Conservation (phyloP, 768 basidiomycete species). For the Pholiota conissans region DNA sequence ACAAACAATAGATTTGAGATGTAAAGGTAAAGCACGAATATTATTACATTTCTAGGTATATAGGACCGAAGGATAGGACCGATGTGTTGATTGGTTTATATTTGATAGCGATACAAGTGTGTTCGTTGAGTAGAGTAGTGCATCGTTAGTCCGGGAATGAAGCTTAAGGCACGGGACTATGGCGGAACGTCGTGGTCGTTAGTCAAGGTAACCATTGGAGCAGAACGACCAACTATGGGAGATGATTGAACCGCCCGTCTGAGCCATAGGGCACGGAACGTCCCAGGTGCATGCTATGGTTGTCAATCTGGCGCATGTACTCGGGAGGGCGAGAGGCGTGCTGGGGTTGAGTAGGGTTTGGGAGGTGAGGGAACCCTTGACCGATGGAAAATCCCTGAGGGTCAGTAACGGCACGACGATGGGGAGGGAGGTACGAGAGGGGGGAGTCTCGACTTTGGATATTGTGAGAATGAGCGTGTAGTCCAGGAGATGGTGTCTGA, state of each 20-base stretch:
- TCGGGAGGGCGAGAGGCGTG: slow-evolving; percentile 43
- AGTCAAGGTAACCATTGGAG: slow-evolving; percentile 1
- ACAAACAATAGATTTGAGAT: background rate
- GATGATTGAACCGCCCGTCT: slow-evolving; percentile 47
- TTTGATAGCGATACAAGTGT: slow-evolving; percentile 29
- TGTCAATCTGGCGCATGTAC: slow-evolving; percentile 38
- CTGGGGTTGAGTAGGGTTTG: slow-evolving; percentile 42
- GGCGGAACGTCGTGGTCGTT: background rate
- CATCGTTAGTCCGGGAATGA: slow-evolving; percentile 17
- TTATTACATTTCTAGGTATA: slow-evolving; percentile 32
- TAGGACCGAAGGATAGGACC: slow-evolving; percentile 18
- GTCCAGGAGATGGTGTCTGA: slow-evolving; percentile 39
- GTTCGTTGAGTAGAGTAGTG: slow-evolving; percentile 8
- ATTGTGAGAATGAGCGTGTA: slow-evolving; percentile 40
- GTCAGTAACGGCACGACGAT: slow-evolving; percentile 59
- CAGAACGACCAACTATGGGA: slow-evolving; percentile 35
- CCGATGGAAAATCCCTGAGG: slow-evolving; percentile 51
- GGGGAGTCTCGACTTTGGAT: slow-evolving; percentile 39
- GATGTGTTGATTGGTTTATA: slow-evolving; percentile 3
- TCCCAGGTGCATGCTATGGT: slow-evolving; percentile 24
- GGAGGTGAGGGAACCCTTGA: slow-evolving; percentile 49
- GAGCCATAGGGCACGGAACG: slow-evolving; percentile 37
- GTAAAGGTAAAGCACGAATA: slow-evolving; percentile 14
- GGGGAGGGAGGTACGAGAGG: slow-evolving; percentile 42
- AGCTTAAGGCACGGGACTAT: background rate